Evolutionary conservation across 139 green algal species (phyloP).

Genomic region (Raphidocelis subcapitata): DNA sequence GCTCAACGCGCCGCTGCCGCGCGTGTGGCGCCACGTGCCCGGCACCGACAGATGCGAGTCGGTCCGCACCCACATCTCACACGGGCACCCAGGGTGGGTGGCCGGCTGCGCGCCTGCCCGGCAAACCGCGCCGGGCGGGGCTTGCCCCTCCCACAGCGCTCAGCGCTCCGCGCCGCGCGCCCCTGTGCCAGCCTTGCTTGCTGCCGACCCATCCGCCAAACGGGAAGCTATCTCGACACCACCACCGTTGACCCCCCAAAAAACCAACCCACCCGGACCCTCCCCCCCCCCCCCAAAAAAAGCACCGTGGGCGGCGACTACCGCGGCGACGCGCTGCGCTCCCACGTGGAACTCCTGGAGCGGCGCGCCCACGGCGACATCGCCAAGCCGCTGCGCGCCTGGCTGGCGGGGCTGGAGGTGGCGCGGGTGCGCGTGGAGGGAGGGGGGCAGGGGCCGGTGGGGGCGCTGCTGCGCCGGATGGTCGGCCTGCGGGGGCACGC

Average conservation of each 20-base stretch:
- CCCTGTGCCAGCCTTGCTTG: too few relatives aligned
- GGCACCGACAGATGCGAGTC: background rate
- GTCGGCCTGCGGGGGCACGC: background rate
- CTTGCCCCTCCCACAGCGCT: too few relatives aligned
- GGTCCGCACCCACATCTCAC: constrained; percentile 1
- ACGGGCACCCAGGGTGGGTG: constrained; percentile 3
- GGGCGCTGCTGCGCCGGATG: background rate
- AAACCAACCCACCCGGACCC: too few relatives aligned
- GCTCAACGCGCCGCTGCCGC: constrained; percentile 35
- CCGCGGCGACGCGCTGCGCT: background rate
- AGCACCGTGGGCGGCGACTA: constrained; percentile 13
- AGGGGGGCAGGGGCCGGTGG: background rate
- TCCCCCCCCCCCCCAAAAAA: too few relatives aligned
- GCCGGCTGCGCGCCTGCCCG: too few relatives aligned
- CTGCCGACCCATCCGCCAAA: too few relatives aligned
- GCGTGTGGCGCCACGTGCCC: constrained; percentile 30
- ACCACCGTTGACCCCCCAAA: too few relatives aligned
- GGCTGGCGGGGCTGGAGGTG: constrained; percentile 47
- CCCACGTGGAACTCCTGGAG: background rate
- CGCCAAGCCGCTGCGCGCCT: constrained; percentile 39
- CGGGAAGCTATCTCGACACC: too few relatives aligned
- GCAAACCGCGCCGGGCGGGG: too few relatives aligned
- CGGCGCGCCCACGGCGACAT: constrained; percentile 31
- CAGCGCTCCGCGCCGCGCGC: too few relatives aligned
- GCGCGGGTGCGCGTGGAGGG: constrained; percentile 27